Evolutionary conservation across 2,329 filamentous ascomycete species (phyloP), one percentile per base, ranked within the genome.

Genomic region (Dothistroma septosporum): DNA sequence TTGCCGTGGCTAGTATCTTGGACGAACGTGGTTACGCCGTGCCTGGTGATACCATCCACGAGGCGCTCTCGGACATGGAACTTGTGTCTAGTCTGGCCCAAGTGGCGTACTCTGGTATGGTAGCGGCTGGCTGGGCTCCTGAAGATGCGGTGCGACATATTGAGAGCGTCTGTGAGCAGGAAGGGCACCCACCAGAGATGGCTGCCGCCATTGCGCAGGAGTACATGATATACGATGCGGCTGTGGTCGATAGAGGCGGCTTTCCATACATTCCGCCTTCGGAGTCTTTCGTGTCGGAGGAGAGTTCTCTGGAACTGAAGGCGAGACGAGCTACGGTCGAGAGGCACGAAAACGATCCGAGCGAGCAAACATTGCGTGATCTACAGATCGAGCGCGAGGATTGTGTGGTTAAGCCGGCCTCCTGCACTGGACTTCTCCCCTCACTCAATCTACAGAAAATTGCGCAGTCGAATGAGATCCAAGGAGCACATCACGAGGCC

Each of bases 211-310:
- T 55, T 12, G 22, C 44, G 21, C 14, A 41, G 7, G 33, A 55
- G 32, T 55, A 55, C 22, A 16, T 55, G n/a, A 55, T 55, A n/a
- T 55, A 22, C n/a, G 32, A 55, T 55, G 32, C 53, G 11, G 32
- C 19, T 11, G 2, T 21, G 16, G 53, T 55, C 16, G 53, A 55
- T 41, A 9, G 14, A n/a, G 12, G 16, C 6, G 41, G 53, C 33
- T 44, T 55, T 22, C 53, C 53, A 1, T 55, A 41, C 22, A 55
- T 55, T 8, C 53, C 53, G 12, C 33, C 33, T 3, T 37, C 33
- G 14, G 14, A 3, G 10, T 10, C 33, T 10, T 37, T 37, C 33
- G 14, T 11, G 14, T 37, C 10, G 10, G 33, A 10, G 10, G 10
- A 37, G 10, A 10, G 10, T 16, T 10, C 33, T 37, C 3, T 37